Percentiles rank a stretch among this genome's conserved stretches.
Conservation (phyloP, 2,329 filamentous ascomycete species). For the Furcasterigmium furcatum region DNA sequence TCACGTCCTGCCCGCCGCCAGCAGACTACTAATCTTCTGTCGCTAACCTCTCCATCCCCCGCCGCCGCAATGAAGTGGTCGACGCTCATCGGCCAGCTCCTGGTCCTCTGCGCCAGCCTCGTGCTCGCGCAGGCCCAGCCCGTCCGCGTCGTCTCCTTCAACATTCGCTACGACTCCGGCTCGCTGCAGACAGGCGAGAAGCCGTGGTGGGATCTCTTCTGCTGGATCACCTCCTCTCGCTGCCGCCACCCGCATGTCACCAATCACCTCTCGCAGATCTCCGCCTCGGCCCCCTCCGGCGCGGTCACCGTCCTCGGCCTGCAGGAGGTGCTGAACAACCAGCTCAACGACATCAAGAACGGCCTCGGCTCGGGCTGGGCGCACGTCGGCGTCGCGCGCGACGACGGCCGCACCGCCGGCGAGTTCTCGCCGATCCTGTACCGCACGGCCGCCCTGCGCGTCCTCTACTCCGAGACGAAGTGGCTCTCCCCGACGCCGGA, state of each 20-base stretch:
- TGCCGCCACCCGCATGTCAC: slow-evolving; percentile 47
- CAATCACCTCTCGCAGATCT: slow-evolving; percentile 53
- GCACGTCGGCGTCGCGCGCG: slow-evolving; percentile 49
- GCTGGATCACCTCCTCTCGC: slow-evolving; percentile 25
- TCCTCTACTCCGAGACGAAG: slow-evolving; percentile 48
- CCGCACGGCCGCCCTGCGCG: slow-evolving; percentile 45
- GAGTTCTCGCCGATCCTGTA: slow-evolving; percentile 68
- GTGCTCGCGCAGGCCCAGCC: slow-evolving; percentile 14
- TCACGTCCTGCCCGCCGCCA: no score
- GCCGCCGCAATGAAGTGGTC: slow-evolving; percentile 1
- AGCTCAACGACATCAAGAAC: slow-evolving; percentile 56
- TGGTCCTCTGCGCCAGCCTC: background rate
- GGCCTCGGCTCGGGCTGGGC: slow-evolving; percentile 44
- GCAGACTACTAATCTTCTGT: no score
- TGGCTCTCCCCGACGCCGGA: slow-evolving; percentile 63
- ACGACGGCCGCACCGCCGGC: slow-evolving; percentile 53
- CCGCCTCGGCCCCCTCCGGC: slow-evolving; percentile 36
- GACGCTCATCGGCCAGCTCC: background rate
- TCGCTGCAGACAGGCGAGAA: slow-evolving; percentile 51
- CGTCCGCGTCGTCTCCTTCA: slow-evolving; percentile 61
- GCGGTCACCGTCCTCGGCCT: slow-evolving; percentile 55
- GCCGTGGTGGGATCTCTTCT: slow-evolving; percentile 44
- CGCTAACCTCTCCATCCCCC: no score
- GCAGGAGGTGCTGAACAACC: slow-evolving; percentile 64
- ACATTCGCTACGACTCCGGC: slow-evolving; percentile 62